Conservation (phyloP, 441 rosid genomes). For the Adansonia gregorii region DNA sequence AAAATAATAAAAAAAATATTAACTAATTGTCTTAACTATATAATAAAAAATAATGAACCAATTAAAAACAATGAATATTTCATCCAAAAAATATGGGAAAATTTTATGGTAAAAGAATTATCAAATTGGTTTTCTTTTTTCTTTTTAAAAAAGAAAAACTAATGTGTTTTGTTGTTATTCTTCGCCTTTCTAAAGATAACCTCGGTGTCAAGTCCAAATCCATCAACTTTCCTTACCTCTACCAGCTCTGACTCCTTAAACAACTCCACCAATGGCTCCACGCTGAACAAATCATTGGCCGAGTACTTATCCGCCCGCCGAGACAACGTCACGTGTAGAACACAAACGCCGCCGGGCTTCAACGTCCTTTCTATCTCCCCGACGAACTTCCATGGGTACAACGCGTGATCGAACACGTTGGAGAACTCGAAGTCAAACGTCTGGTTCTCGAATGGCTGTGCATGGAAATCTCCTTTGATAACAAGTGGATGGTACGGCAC, state of each 20-base stretch:
- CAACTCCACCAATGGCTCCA: constrained; percentile 53
- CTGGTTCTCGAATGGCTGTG: constrained; percentile 67
- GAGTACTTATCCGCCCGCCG: constrained; percentile 79
- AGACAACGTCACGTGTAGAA: constrained; percentile 68
- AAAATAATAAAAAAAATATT: too few relatives aligned
- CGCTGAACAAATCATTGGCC: constrained; percentile 72
- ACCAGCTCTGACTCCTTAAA: constrained; percentile 62
- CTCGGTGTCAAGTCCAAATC: constrained; percentile 91
- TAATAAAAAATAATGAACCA: too few relatives aligned
- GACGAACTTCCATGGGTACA: constrained; percentile 69
- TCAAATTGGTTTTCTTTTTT: neutral
- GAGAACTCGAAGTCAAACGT: constrained; percentile 89
- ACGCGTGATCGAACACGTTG: constrained; percentile 90
- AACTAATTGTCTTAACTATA: too few relatives aligned
- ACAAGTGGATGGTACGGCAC: constrained; percentile 84
- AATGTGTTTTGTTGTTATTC: constrained; percentile 14
- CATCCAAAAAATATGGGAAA: neutral
- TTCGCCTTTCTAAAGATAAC: constrained; percentile 61
- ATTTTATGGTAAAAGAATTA: neutral
- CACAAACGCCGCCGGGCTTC: constrained; percentile 69
- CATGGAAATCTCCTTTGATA: constrained; percentile 72
- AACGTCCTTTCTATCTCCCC: constrained; percentile 83
- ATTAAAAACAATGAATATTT: too few relatives aligned
- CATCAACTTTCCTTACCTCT: constrained; percentile 66
- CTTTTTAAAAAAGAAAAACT: constrained; percentile 19